A percentile compares a stretch with the other conserved stretches of the same genome.
These are phyloP conservation scores for Meyerozyma elateridarum DNA, from an alignment of 1,139 yeast genomes.

Conservation along the genomic window DNA sequence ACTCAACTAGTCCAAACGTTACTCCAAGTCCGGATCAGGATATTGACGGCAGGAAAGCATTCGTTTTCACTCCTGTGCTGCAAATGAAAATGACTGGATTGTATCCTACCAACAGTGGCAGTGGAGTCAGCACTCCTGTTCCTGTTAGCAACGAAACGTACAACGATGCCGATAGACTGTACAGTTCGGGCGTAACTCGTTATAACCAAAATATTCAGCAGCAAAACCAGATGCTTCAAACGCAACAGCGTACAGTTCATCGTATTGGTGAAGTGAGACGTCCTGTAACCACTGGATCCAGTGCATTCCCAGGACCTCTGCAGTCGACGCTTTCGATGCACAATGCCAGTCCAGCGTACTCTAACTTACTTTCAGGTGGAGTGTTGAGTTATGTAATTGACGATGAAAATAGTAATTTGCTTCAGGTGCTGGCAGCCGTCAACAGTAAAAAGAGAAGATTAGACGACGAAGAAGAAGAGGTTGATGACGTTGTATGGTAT, in stretches of 20 bases:
- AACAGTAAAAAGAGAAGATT: slow-evolving; percentile 21
- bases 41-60: slow-evolving; percentile 43
- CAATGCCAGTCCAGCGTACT: slow-evolving; percentile 25
- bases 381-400: slow-evolving; percentile 31
- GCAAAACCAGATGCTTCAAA: slow-evolving; percentile 18
- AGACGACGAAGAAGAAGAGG: slow-evolving; percentile 16
- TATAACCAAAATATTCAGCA: slow-evolving; percentile 15
- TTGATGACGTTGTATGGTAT: slow-evolving; percentile 63
- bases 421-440: slow-evolving; percentile 8
- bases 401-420: slow-evolving; percentile 13
- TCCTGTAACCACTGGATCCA: slow-evolving; percentile 20
- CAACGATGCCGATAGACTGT: slow-evolving; percentile 16
- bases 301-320: slow-evolving; percentile 13
- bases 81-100: slow-evolving; percentile 27
- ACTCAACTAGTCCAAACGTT: slow-evolving; percentile 47
- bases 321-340: slow-evolving; percentile 1
- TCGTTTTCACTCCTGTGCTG: slow-evolving; percentile 43
- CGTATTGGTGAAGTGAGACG: slow-evolving; percentile 18
- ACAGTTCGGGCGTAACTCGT: slow-evolving; percentile 16
- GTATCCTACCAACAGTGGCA: slow-evolving; percentile 18
- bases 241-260: slow-evolving; percentile 21
- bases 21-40: slow-evolving; percentile 58
- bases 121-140: slow-evolving; percentile 25
- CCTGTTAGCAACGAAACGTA: slow-evolving; percentile 18
- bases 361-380: slow-evolving; percentile 38